Base-by-base conservation (phyloP, 192 early-diverging fungal genomes). In the Spizellomyces punctatus region DNA sequence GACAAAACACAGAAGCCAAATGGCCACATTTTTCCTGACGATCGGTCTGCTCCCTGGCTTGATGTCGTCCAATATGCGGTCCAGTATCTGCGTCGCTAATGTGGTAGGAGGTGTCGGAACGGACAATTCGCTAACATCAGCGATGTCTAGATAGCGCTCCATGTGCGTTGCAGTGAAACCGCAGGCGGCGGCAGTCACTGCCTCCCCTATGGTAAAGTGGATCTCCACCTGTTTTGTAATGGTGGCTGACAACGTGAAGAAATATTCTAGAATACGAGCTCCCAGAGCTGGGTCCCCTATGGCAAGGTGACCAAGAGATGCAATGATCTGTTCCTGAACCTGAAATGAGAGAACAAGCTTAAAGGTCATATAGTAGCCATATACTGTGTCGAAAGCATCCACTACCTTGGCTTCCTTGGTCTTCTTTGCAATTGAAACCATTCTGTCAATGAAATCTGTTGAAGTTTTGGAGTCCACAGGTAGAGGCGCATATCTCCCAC, bases 201-300 rank as follows among this genome's bases (percentile, higher is more conserved):
- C 89, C 69, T 95, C 94, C 27, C 95, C 96, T 46, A 92, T 83
- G 10, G 88, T 87, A 71, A 98, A 96, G 62, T 93, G 88, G 43
- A 93, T 71, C 57, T 98, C 96, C 0, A 91, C 82, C 46, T 94
- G 89, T 66, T 96, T 94, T 45, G 88, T 86, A 45, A 88, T 74
- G 6, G 79, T 70, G 16, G 82, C 69, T 3, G 89, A 82, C n/a
- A 92, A 75, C 4, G 86, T 77, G 12, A 80, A 81, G 52, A 93
- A 64, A 50, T 80, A 79, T 27, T 84, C 78, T 1, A 89, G 54
- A 27, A 90, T 70, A 1, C 47, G 14, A 4, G 67, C 58, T 1
- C 48, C 9, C 8, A 82, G 64, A 6, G 9, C 48, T 0, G 76
- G 54, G 12, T 77, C 74, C 9, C 85, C 80, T 12, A 89, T 66